A percentile compares a stretch with the other conserved stretches of the same genome.
phyloP scores from a whole-genome alignment of 1,284 basidiomycete genomes.

The Neonothopanus nambi region DNA sequence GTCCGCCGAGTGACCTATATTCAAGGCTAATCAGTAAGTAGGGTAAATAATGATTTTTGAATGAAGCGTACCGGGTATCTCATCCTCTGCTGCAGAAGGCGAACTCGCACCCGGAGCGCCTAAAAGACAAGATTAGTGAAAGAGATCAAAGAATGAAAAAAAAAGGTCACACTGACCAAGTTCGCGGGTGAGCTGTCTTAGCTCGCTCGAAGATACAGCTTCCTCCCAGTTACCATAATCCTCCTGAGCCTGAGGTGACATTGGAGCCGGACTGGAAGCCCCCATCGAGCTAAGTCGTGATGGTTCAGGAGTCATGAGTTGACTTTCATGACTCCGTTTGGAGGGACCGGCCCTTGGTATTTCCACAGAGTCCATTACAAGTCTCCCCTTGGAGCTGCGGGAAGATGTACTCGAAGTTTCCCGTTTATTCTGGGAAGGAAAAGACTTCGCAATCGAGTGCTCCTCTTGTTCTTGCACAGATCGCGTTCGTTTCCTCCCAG shows the following conservation, averaged over 20 bases:
- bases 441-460: background rate
- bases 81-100: background rate
- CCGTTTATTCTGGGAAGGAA: background rate
- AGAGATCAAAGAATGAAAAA: background rate
- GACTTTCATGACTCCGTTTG: slow-evolving; percentile 4
- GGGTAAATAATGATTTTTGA: background rate
- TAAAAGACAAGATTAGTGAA: background rate
- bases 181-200: slow-evolving; percentile 3
- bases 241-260: slow-evolving; percentile 10
- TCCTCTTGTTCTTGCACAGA: background rate
- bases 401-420: background rate
- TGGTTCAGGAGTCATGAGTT: slow-evolving; percentile 17
- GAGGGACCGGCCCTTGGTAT: background rate
- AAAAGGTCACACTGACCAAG: background rate
- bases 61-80: background rate
- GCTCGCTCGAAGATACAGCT: background rate
- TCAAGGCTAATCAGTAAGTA: background rate
- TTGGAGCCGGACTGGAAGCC: background rate
- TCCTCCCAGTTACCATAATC: slow-evolving; percentile 12
- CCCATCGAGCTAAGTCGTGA: slow-evolving; percentile 1
- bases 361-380: background rate
- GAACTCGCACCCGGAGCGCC: background rate
- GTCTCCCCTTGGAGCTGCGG: background rate
- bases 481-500: slow-evolving; percentile 1
- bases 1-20: background rate